These are phyloP conservation scores for Closterium sp. DNA, from an alignment of 139 green algal genomes.

Conservation along the genomic window DNA sequence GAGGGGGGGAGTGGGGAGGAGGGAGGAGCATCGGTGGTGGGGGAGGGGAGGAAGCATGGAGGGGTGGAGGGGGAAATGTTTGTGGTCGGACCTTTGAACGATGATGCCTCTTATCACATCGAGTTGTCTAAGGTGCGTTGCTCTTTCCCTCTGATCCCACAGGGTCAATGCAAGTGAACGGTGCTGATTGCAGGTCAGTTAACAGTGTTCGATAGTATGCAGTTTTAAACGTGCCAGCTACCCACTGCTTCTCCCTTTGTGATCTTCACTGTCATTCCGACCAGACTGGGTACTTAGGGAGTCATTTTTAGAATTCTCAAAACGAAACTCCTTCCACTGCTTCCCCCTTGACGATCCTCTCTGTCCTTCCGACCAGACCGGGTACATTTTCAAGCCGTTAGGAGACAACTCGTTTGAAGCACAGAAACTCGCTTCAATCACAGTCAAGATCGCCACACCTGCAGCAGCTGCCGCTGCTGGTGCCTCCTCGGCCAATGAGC, in stretches of 20 bases:
- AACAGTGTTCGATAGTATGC: too few species aligned
- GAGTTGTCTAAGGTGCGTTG: constrained; percentile 23
- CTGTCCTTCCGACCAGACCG: neutral
- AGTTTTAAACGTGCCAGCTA: too few species aligned
- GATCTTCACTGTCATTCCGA: neutral
- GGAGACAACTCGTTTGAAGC: constrained; percentile 37
- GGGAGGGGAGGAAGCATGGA: neutral
- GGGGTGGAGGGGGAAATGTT: constrained; percentile 19
- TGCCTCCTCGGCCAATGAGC: neutral
- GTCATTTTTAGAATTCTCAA: too few species aligned
- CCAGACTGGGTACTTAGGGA: neutral
- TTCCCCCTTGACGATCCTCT: neutral
- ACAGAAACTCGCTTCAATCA: constrained; percentile 35
- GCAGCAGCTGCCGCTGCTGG: neutral
- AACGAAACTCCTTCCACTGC: too few species aligned
- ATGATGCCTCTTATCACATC: constrained; percentile 41
- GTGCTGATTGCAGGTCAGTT: too few species aligned
- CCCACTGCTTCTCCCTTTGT: too few species aligned
- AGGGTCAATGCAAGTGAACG: too few species aligned
- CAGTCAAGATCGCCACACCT: neutral
- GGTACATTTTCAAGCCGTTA: constrained; percentile 18
- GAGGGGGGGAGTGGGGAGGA: neutral
- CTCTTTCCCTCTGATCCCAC: too few species aligned
- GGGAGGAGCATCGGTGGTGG: neutral
- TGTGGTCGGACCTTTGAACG: constrained; percentile 36